Evolutionary conservation across 306 rosid genomes (phyloP).

Genomic region (Prunus mira): DNA sequence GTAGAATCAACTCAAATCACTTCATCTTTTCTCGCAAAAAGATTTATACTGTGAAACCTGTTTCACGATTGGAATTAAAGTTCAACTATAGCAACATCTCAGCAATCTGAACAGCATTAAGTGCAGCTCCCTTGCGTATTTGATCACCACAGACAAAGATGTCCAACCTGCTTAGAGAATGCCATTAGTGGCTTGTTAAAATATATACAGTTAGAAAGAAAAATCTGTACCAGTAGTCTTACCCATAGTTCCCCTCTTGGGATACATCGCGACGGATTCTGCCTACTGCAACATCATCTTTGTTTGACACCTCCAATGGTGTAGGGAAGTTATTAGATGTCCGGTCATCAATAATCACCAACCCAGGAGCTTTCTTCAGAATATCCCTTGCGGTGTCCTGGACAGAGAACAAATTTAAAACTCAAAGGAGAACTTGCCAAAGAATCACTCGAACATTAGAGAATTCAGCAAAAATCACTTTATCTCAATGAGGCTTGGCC

Average conservation of each 20-base stretch:
- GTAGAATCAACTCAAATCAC: background rate
- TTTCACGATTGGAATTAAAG: background rate
- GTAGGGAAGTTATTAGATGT: slow-evolving; percentile 83
- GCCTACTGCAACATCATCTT: slow-evolving; percentile 92
- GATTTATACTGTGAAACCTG: background rate
- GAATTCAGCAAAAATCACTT: background rate
- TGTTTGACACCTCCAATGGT: slow-evolving; percentile 89
- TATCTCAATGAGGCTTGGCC: background rate
- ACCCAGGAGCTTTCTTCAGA: slow-evolving; percentile 78
- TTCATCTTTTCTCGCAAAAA: slow-evolving; percentile 3
- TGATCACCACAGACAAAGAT: slow-evolving; percentile 96
- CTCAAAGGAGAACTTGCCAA: background rate
- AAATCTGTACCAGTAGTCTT: background rate
- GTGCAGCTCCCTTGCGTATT: slow-evolving; percentile 98
- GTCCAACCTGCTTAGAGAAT: slow-evolving; percentile 61
- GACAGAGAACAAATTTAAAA: slow-evolving; percentile 7
- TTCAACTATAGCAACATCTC: slow-evolving; percentile 70
- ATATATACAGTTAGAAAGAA: slow-evolving; percentile 6
- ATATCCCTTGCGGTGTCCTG: slow-evolving; percentile 79
- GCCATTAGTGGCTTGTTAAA: slow-evolving; percentile 13
- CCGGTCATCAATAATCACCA: slow-evolving; percentile 84
- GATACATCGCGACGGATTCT: slow-evolving; percentile 87
- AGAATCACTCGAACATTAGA: background rate
- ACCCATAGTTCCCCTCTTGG: slow-evolving; percentile 87
- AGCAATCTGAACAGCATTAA: slow-evolving; percentile 94